Evolutionary conservation across 1,284 basidiomycete species (phyloP).

Genomic region (Ceratobasidium sp.): DNA sequence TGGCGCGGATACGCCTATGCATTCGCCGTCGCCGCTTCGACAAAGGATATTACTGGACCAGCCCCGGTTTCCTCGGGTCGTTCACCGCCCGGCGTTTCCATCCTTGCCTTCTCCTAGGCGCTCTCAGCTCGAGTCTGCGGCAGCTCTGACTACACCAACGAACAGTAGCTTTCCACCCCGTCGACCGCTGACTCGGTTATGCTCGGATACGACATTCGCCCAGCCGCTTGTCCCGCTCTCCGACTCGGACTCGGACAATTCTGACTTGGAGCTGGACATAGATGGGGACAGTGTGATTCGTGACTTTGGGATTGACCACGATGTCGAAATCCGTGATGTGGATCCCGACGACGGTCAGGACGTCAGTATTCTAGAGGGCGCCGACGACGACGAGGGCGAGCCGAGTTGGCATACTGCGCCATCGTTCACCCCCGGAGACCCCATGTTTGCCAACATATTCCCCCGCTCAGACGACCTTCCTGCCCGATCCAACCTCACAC

Average conservation of each 20-base stretch:
- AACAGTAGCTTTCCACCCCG: conserved; percentile 1
- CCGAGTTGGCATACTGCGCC: conserved; percentile 44
- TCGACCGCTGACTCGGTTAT: conserved; percentile 29
- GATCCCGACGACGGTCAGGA: conserved; percentile 38
- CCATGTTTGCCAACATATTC: background rate
- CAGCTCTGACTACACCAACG: conserved; percentile 13
- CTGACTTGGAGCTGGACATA: conserved; percentile 35
- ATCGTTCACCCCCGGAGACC: conserved; percentile 13
- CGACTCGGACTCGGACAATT: conserved; percentile 36
- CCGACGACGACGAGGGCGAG: conserved; percentile 20
- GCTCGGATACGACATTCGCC: conserved; percentile 37
- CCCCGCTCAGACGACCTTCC: background rate
- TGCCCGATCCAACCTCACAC: conserved; percentile 25
- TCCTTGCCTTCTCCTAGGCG: conserved; percentile 29
- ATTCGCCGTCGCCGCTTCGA: conserved; percentile 26
- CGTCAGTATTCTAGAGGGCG: conserved; percentile 16
- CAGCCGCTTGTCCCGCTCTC: conserved; percentile 34
- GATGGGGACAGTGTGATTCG: conserved; percentile 33
- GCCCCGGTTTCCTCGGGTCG: conserved; percentile 35
- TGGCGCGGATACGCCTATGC: conserved; percentile 41
- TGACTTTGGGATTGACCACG: conserved; percentile 33
- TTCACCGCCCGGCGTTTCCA: conserved; percentile 31
- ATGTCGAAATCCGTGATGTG: conserved; percentile 41
- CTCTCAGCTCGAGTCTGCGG: conserved; percentile 21
- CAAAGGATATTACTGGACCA: conserved; percentile 36